Conservation (phyloP, 1,284 basidiomycete genomes). For the Ustilago trichophora region DNA sequence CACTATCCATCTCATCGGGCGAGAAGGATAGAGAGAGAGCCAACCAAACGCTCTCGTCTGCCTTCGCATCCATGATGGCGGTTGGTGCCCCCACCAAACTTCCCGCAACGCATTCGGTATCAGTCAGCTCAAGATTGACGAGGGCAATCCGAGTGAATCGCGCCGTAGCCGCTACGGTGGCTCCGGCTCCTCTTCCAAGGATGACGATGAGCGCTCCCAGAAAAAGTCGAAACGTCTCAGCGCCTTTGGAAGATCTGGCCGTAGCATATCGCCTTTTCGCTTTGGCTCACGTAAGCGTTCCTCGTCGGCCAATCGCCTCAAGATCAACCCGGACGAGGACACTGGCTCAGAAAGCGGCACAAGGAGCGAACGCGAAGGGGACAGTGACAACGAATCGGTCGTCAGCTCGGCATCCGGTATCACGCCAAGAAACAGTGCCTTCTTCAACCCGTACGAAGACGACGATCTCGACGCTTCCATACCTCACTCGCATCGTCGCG, state of each 20-base stretch:
- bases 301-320: slow-evolving; percentile 25
- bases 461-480: slow-evolving; percentile 20
- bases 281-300: slow-evolving; percentile 31
- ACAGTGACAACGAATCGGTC: slow-evolving; percentile 45
- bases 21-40: slow-evolving; percentile 33
- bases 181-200: background rate
- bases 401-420: slow-evolving; percentile 38
- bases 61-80: slow-evolving; percentile 42
- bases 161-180: slow-evolving; percentile 1
- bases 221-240: slow-evolving; percentile 20
- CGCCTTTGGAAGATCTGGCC: slow-evolving; percentile 26
- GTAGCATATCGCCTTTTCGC: slow-evolving; percentile 40
- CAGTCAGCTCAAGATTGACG: slow-evolving; percentile 36
- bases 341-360: slow-evolving; percentile 14
- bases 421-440: slow-evolving; percentile 51
- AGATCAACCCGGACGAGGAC: slow-evolving; percentile 23
- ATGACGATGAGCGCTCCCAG: slow-evolving; percentile 15
- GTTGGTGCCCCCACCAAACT: slow-evolving; percentile 28
- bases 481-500: slow-evolving; percentile 11
- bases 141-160: slow-evolving; percentile 4
- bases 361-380: slow-evolving; percentile 21
- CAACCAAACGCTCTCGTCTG: slow-evolving; percentile 26
- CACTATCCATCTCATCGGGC: slow-evolving; percentile 17
- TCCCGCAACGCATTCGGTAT: slow-evolving; percentile 36
- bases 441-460: slow-evolving; percentile 26